Evolutionary conservation across 345 rosid species (phyloP).

Genomic region (Acer campestre): DNA sequence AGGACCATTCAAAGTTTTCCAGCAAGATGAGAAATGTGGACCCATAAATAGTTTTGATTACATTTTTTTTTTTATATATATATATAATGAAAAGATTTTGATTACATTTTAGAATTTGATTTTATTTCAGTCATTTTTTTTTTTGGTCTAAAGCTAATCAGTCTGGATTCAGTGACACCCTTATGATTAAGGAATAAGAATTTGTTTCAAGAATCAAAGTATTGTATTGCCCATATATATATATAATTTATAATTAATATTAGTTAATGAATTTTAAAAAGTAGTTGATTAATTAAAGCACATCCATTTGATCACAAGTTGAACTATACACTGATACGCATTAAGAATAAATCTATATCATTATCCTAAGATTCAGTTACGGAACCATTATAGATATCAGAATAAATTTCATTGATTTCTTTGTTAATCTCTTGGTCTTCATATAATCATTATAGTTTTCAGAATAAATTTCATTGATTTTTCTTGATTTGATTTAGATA

Average conservation of each 20-base stretch:
- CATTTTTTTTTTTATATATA: no score
- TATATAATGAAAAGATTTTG: no score
- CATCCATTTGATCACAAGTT: background rate
- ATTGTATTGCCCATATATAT: background rate
- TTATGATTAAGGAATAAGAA: conserved; percentile 25
- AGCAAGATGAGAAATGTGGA: conserved; percentile 12
- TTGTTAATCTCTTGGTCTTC: background rate
- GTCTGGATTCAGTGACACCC: conserved; percentile 25
- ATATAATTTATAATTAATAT: conserved; percentile 2
- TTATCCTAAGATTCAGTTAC: background rate
- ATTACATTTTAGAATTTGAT: background rate
- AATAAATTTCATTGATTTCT: no score
- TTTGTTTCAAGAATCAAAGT: conserved; percentile 11
- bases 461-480: background rate
- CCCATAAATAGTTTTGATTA: conserved; percentile 4
- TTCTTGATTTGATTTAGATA: background rate
- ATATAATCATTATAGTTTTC: background rate
- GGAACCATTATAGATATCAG: no score
- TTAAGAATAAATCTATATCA: background rate
- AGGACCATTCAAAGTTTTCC: conserved; percentile 25
- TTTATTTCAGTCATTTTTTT: conserved; percentile 8
- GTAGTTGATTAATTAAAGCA: conserved; percentile 22
- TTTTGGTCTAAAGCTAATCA: conserved; percentile 22
- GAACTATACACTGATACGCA: background rate
- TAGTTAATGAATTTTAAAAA: background rate